Evolutionary conservation across 306 rosid genomes (phyloP), one percentile per base, ranked within the genome.

Genomic region (Glycine tomentella): DNA sequence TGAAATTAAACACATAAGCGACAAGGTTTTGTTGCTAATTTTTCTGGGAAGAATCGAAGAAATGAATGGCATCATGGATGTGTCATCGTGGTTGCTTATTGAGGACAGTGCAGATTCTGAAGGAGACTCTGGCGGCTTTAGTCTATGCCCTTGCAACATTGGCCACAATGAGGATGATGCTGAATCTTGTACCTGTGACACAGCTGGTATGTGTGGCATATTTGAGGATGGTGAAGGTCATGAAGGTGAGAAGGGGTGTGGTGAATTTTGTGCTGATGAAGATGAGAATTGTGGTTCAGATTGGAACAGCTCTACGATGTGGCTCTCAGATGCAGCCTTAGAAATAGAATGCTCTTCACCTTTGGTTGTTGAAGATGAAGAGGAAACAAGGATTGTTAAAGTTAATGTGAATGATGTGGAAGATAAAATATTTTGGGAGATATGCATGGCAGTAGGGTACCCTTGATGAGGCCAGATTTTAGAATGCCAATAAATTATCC

Each of bases 91-190:
- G 78, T 80, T 87, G 57, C 81, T 87, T 36, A 67, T 84, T 14
- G 91, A 90, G 53, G 81, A 84, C 12, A 84, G 82, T 61, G 93
- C 90, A 64, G 91, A 87, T 84, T 90, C 93, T 79, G 89, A 90
- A 66, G 87, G 82, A 53, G 87, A 86, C 53, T 59, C 70, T 67
- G 82, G 51, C 31, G 69, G 70, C 73, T 63, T 56, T 31, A 75
- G 66, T 59, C 84, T 67, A 20, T 67, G 33, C 65, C 66, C 66
- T 45, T 16, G 63, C 63, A 66, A 20, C 34, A 63, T 57, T 70
- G 74, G 62, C 12, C 67, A 68, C 59, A 57, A 53, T 9, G 80
- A 85, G 33, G 92, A 89, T 42, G 86, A 76, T 38, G 93, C 90
- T 20, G 90, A 86, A 63, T 90, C 91, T 6, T 82, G 88, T 46